These are phyloP conservation scores for Filosporella fistucella DNA, from an alignment of 495 filamentous ascomycete genomes.

Conservation along the genomic window DNA sequence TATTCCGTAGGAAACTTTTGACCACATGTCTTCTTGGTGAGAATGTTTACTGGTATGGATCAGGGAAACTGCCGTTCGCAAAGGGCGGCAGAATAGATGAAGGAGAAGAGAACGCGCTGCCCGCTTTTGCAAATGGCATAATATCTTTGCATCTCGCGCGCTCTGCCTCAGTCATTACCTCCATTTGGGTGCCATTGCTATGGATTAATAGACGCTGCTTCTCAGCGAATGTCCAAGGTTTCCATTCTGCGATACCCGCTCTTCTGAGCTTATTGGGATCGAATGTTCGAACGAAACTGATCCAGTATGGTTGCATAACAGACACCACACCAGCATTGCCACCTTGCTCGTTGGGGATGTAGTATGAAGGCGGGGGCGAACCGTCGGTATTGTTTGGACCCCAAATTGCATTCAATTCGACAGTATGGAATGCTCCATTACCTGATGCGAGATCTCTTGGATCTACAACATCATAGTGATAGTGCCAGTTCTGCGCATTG, in stretches of 20 bases:
- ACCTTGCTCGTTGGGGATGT: conserved; percentile 26
- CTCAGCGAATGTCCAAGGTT: too few relatives aligned
- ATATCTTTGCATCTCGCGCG: conserved; percentile 9
- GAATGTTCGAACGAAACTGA: conserved; percentile 57
- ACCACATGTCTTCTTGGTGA: not conserved
- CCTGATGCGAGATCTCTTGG: conserved; percentile 40
- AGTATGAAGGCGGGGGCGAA: conserved; percentile 46
- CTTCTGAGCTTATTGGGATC: conserved; percentile 53
- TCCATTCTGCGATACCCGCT: conserved; percentile 41
- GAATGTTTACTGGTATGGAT: conserved; percentile 6
- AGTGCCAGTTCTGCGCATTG: conserved; percentile 51
- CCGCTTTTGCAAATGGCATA: conserved; percentile 5
- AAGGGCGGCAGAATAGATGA: conserved; percentile 2
- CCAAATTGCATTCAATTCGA: conserved; percentile 62
- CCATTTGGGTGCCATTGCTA: conserved; percentile 13
- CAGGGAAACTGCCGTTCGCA: conserved; percentile 9
- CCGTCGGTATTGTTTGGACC: conserved; percentile 29
- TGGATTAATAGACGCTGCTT: too few relatives aligned
- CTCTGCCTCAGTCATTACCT: conserved; percentile 9
- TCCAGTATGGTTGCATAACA: conserved; percentile 62
- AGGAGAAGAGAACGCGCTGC: conserved; percentile 3
- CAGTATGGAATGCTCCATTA: conserved; percentile 54
- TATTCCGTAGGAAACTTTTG: not conserved
- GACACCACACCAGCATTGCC: conserved; percentile 23
- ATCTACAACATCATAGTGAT: conserved; percentile 57